Evolutionary conservation across 1,139 yeast genomes (phyloP).

Genomic region (Yamadazyma kanchanaburiensis): DNA sequence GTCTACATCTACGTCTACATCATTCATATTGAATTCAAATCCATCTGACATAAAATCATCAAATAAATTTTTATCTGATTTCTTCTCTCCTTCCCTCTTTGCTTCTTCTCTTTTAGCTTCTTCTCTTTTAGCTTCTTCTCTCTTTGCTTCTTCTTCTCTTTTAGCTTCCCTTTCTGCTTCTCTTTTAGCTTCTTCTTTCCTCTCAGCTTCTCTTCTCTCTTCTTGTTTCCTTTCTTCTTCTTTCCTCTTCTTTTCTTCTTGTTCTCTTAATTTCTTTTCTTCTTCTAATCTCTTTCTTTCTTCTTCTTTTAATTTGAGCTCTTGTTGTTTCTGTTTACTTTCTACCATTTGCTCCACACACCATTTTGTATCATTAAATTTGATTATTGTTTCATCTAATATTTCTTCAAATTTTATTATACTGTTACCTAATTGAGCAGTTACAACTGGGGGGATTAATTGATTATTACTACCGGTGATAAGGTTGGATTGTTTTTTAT

Average conservation of each 20-base stretch:
- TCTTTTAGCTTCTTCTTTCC: slow-evolving; percentile 16
- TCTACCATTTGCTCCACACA: slow-evolving; percentile 44
- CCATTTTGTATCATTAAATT: slow-evolving; percentile 46
- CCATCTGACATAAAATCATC: slow-evolving; percentile 23
- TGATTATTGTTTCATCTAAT: slow-evolving; percentile 41
- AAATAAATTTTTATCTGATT: slow-evolving; percentile 15
- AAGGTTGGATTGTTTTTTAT: slow-evolving; percentile 40
- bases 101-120: slow-evolving; percentile 16
- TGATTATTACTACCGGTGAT: slow-evolving; percentile 45
- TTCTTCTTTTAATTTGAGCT: slow-evolving; percentile 39
- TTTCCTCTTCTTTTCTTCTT: slow-evolving; percentile 10
- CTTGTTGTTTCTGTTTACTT: slow-evolving; percentile 42
- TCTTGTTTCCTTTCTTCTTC: slow-evolving; percentile 11
- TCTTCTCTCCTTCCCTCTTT: too few relatives aligned
- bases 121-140: slow-evolving; percentile 10
- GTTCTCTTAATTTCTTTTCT: slow-evolving; percentile 15
- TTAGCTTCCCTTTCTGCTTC: slow-evolving; percentile 12
- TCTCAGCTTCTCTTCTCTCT: slow-evolving; percentile 7
- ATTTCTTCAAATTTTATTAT: slow-evolving; percentile 41
- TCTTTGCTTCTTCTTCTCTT: slow-evolving; percentile 7
- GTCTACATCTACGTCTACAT: slow-evolving; percentile 11
- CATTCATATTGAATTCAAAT: slow-evolving; percentile 29
- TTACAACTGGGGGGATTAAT: slow-evolving; percentile 37
- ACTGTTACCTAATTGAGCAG: slow-evolving; percentile 36
- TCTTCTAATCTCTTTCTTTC: slow-evolving; percentile 26